Evolutionary conservation across 768 basidiomycete species (phyloP), one percentile per base, ranked within the genome.

Genomic region (Favolaschia claudopus): DNA sequence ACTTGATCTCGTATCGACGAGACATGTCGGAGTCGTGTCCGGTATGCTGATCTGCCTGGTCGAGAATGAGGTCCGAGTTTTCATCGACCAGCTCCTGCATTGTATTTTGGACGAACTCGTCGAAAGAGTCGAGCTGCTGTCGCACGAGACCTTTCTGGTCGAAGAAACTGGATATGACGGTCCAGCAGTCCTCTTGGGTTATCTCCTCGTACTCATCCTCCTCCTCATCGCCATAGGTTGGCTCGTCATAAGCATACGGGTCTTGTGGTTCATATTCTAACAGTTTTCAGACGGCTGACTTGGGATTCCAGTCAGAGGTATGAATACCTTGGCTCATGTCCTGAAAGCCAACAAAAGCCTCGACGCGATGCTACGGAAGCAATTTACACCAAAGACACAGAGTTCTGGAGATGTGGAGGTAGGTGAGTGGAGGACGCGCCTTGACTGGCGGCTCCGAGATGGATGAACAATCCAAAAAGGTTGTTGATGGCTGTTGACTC

Each of bases 41-140:
- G 9, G 95, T 92, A 72, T 97, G 95, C 75, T 99, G 97, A 73
- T 93, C 91, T 48, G 91, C 91, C 76, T 99, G 97, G 77, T 99
- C 96, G 44, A 99, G 81, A 64, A 96, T 95, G 69, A 99, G 86
- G 68, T 94, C 93, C n/a, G 89, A 78, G 64, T 93, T 93, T 77
- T 99, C 97, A 72, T 98, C 97, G 20, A 99, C 96, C 24, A 99
- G 83, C 73, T 99, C 97, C 76, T 99, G 96, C 95, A 99, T 97
- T 14, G 95, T 98, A 67, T 98, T 98, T 72, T 98, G 95, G 31
- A 99, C 93, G 69, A 99, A 99, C 77, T 99, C 96, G 72, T 99
- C 95, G 76, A 96, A 99, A 12, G 93, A 96, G 78, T 96, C 95
- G 51, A 99, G 87, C 73, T 99, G 97, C 72, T 99, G 97, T 44